Evolutionary conservation across 345 rosid genomes (phyloP), one percentile per base, ranked within the genome.

Genomic region (Brassica incana): DNA sequence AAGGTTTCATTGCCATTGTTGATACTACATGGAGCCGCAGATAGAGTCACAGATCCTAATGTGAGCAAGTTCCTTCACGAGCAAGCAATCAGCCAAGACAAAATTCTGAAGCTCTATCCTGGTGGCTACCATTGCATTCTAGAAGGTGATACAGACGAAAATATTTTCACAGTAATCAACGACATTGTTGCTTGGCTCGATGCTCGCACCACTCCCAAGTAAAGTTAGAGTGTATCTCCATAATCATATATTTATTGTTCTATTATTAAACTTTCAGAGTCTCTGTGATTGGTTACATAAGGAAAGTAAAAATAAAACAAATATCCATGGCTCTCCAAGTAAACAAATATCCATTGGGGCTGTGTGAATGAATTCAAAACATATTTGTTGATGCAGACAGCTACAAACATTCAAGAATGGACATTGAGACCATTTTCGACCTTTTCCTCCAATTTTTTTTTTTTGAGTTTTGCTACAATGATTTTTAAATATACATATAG

Each of bases 71-170:
- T 95, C 81, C 95, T 95, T 11, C 87, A 90, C 16, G 85, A 91
- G 52, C 82, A 84, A 68, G 90, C 97, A 69, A 85, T 92, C 1
- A 91, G 97, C 87, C 77, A 84, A 75, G 97, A 92, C 83, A 95
- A 92, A 81, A 92, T 95, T 14, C 76, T 95, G 20, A 91, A 91
- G 87, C 91, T 95, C 8, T 95, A 95, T 65, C 90, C 91, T 15
- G 92, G 79, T 30, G 91, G 97, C 30, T 95, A 88, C 84, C 99
- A 95, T 85, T 85, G 94, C 85, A 91, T 95, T 79, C 91, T 92
- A 6, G 97, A 95, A 87, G 97, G 97, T 15, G 99, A 92, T 77
- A 91, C 94, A 7, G 97, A 90, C 69, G 91, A 87, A 64, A 84
- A 85, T 67, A 92, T 91, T 36, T 84, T 84, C 74, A 67, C 82